A percentile compares a stretch with the other conserved stretches of the same genome.
These are phyloP conservation scores for Persicaria tinctoria DNA, from an alignment of 148 eudicot species.

Conservation along the genomic window DNA sequence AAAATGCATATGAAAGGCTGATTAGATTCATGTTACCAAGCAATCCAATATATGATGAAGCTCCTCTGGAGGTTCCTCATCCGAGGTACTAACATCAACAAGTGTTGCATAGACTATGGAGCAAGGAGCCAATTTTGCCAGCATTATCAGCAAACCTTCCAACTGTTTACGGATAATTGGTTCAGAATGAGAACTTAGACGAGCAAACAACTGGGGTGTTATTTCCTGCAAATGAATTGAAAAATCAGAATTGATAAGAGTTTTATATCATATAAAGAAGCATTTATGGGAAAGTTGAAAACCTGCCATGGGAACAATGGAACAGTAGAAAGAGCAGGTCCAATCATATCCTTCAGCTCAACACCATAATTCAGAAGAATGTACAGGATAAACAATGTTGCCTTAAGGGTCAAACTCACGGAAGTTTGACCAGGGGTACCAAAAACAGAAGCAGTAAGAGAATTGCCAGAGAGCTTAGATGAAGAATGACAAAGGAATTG, in stretches of 20 bases:
- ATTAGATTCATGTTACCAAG: slow-evolving; percentile 46
- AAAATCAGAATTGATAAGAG: slow-evolving; percentile 23
- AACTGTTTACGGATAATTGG: slow-evolving; percentile 62
- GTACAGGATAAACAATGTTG: slow-evolving; percentile 72
- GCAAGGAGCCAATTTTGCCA: slow-evolving; percentile 87
- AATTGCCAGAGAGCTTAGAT: slow-evolving; percentile 35
- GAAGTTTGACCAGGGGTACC: slow-evolving; percentile 37
- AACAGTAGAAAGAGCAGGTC: slow-evolving; percentile 65
- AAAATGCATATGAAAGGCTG: slow-evolving; percentile 8
- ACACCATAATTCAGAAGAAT: slow-evolving; percentile 89
- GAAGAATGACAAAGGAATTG: slow-evolving; percentile 72
- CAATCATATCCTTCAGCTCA: slow-evolving; percentile 80
- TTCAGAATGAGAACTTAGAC: slow-evolving; percentile 92
- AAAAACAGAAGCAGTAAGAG: slow-evolving; percentile 28
- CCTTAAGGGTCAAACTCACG: slow-evolving; percentile 63
- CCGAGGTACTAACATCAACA: slow-evolving; percentile 68
- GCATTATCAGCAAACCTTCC: slow-evolving; percentile 79
- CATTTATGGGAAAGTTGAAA: slow-evolving; percentile 3
- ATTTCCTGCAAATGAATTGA: slow-evolving; percentile 54
- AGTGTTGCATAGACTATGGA: slow-evolving; percentile 92
- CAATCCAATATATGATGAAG: slow-evolving; percentile 73
- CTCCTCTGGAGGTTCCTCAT: slow-evolving; percentile 72
- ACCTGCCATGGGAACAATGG: slow-evolving; percentile 99
- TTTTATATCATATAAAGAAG: background rate
- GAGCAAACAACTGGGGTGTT: slow-evolving; percentile 91